A percentile compares a stretch with the other conserved stretches of the same genome.
These are phyloP conservation scores for Penicillium capsulatum DNA, from an alignment of 2,329 filamentous ascomycete species.

Conservation along the genomic window DNA sequence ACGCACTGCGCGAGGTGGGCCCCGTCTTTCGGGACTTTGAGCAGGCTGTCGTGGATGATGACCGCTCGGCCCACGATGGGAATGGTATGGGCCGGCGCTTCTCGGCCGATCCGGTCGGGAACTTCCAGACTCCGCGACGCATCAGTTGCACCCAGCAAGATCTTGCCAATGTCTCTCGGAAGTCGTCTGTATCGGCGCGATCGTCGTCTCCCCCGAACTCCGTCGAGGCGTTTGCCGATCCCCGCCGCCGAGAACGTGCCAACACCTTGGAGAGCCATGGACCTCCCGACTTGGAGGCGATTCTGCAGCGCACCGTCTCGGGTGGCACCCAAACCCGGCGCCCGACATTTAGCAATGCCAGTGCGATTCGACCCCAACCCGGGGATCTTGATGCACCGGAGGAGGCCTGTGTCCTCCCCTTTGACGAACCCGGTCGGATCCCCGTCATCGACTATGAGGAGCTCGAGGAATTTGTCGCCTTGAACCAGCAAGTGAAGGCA, in stretches of 20 bases:
- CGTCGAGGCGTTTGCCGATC: conserved; percentile 93
- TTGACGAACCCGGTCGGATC: conserved; percentile 70
- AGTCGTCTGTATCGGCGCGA: conserved; percentile 55
- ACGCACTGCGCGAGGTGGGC: conserved; percentile 42
- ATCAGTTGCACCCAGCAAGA: conserved; percentile 39
- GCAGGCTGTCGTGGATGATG: conserved; percentile 76
- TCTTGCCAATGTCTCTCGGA: conserved; percentile 40
- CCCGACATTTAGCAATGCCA: conserved; percentile 57
- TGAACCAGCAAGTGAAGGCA: conserved; percentile 51
- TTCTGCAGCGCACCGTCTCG: conserved; percentile 68
- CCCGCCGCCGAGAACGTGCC: conserved; percentile 74
- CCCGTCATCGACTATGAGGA: conserved; percentile 88
- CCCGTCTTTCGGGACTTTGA: conserved; percentile 76
- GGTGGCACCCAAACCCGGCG: conserved; percentile 60
- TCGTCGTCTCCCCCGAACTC: conserved; percentile 90
- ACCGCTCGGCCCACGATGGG: conserved; percentile 41
- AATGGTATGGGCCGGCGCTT: conserved; percentile 36
- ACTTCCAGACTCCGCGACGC: conserved; percentile 32
- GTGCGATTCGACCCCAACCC: conserved; percentile 50
- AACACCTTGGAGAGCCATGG: conserved; percentile 60
- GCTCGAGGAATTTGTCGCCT: conserved; percentile 81
- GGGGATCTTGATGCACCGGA: conserved; percentile 36
- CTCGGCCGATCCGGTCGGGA: conserved; percentile 41
- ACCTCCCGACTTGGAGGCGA: conserved; percentile 53
- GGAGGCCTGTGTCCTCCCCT: conserved; percentile 86